Base-by-base conservation (phyloP, 306 rosid genomes). In the Trifolium pratense region DNA sequence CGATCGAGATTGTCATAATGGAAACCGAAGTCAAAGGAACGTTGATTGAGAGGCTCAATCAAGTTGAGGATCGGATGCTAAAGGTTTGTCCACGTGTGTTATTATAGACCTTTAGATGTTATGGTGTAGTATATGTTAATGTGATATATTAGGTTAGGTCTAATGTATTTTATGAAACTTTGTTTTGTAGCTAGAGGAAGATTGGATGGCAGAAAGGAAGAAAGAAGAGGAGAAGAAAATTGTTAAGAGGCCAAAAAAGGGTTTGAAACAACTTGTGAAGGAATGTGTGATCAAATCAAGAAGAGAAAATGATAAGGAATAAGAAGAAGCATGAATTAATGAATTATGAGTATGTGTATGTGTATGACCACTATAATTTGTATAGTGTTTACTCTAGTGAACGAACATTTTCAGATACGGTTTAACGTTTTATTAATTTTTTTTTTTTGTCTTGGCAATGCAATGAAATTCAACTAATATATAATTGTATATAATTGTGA, bases 11-110 rank as follows among this genome's bases (percentile, higher is more conserved):
- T 20, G 96, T 88, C 36, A 74, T 89, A 46, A 75, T 80, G 84
- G 91, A 88, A 80, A 80, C 86, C 0, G 87, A 86, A 68, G 80
- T 75, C 34, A 91, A 91, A 81, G 98, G 98, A 53, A 85, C 89
- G 0, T 70, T 94, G 15, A 78, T 94, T 0, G 90, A 91, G 68
- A 84, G 98, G 79, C 89, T 94, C 23, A 83, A 81, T 5, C 88
- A 61, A 1, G 76, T 88, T 3, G 98, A 94, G 84, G 91, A 87
- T 23, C 85, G 97, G 0, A 74, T 91, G 75, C 83, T 87, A 0
- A 91, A 91, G 95, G 97, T 87, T 71, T 3, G 6, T 31, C 32
- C 29, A 70, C 51, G 66, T 31, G 45, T 45, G 1, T 13, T 17
- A 3, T 25, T 49, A 6, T 23, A 68, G 3, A 7, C 14, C 77